phyloP scores from a whole-genome alignment of 805 yeast genomes.

The Candida ficus region DNA sequence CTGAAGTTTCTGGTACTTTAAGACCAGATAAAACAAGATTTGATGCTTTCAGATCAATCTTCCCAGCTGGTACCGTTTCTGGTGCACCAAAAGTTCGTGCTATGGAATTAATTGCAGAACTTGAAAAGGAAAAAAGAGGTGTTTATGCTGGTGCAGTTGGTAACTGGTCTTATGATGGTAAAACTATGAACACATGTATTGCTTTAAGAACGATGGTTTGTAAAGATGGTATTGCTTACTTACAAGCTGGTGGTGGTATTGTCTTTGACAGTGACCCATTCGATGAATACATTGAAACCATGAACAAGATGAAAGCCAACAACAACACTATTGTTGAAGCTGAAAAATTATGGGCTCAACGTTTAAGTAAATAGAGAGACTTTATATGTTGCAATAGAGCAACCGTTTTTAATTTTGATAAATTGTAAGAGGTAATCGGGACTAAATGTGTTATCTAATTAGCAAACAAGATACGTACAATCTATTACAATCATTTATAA shows the following conservation, averaged over 20 bases:
- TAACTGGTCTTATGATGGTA: constrained; percentile 94
- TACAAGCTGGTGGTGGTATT: constrained; percentile 99
- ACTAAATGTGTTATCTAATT: too few relatives aligned
- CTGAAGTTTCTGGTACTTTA: constrained; percentile 89
- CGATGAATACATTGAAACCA: constrained; percentile 93
- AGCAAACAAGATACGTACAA: too few relatives aligned
- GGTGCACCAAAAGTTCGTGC: constrained; percentile 98
- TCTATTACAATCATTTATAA: too few relatives aligned
- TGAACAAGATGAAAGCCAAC: constrained; percentile 96
- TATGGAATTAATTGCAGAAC: constrained; percentile 87
- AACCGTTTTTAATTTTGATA: too few relatives aligned
- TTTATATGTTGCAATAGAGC: too few relatives aligned
- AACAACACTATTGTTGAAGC: constrained; percentile 89
- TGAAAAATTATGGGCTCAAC: constrained; percentile 62
- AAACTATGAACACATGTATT: constrained; percentile 94
- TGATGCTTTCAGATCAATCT: constrained; percentile 95
- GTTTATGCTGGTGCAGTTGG: constrained; percentile 99
- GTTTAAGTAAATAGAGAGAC: constrained; percentile 3
- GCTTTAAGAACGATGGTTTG: constrained; percentile 96
- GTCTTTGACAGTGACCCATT: constrained; percentile 92
- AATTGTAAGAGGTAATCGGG: too few relatives aligned
- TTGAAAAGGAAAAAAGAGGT: constrained; percentile 90
- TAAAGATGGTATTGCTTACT: constrained; percentile 83
- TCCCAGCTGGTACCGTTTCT: constrained; percentile 98
- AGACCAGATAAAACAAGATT: constrained; percentile 82